Evolutionary conservation across 2,329 filamentous ascomycete species (phyloP).

Genomic region (Diaporthe capsici): DNA sequence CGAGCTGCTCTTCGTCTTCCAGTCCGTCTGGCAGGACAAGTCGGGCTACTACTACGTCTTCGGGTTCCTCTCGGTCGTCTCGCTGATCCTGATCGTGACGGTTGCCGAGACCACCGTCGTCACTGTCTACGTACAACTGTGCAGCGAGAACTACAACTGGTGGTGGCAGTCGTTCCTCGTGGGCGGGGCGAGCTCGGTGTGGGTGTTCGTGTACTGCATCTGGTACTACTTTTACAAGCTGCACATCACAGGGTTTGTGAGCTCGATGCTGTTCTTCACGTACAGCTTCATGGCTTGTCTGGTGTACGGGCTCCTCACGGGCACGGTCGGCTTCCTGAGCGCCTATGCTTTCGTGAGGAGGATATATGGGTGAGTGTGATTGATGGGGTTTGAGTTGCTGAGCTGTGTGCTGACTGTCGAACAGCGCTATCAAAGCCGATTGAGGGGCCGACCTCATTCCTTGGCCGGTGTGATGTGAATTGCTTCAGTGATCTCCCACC

Average conservation of each 20-base stretch:
- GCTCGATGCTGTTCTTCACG: slow-evolving; percentile 85
- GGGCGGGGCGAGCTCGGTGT: slow-evolving; percentile 81
- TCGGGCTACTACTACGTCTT: slow-evolving; percentile 94
- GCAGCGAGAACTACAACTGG: slow-evolving; percentile 90
- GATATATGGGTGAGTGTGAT: slow-evolving; percentile 79
- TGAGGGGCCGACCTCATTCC: slow-evolving; percentile 45
- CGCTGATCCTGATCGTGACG: slow-evolving; percentile 79
- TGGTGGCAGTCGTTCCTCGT: slow-evolving; percentile 92
- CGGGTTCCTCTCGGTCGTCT: slow-evolving; percentile 84
- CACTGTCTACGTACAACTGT: slow-evolving; percentile 85
- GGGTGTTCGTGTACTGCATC: slow-evolving; percentile 86
- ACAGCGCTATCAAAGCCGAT: slow-evolving; percentile 67
- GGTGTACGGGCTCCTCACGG: slow-evolving; percentile 85
- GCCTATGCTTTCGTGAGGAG: slow-evolving; percentile 87
- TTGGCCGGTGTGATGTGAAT: background rate
- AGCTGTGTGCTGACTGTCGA: slow-evolving; percentile 40
- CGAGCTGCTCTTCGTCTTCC: slow-evolving; percentile 88
- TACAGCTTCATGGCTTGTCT: slow-evolving; percentile 87
- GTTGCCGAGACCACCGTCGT: slow-evolving; percentile 89
- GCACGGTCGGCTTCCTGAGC: slow-evolving; percentile 87
- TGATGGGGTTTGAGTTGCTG: background rate
- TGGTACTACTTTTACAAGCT: slow-evolving; percentile 89
- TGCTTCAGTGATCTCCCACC: background rate
- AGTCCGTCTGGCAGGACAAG: slow-evolving; percentile 91
- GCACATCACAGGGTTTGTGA: slow-evolving; percentile 85